Evolutionary conservation across 2,329 filamentous ascomycete species (phyloP).

Genomic region (Monosporascus cannonballus): DNA sequence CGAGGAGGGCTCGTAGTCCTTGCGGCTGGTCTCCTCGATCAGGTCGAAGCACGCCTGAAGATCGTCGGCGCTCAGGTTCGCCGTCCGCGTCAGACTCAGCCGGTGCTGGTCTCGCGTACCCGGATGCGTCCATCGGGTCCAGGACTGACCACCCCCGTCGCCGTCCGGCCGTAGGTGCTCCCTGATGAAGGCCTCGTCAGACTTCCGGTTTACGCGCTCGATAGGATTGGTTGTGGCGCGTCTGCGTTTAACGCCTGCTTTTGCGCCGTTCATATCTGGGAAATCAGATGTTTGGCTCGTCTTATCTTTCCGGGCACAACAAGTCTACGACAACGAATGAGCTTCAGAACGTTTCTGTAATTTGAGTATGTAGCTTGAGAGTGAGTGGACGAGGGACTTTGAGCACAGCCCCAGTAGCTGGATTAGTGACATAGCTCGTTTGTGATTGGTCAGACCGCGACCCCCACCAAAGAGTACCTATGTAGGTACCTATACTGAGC

Average conservation of each 20-base stretch:
- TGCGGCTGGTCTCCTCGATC: slow-evolving; percentile 56
- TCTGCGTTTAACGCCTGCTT: slow-evolving; percentile 20
- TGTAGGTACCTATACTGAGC: too few relatives aligned
- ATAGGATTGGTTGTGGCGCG: slow-evolving; percentile 31
- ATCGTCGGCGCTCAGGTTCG: slow-evolving; percentile 35
- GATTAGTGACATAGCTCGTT: too few relatives aligned
- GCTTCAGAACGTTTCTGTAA: too few relatives aligned
- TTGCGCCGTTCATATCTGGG: slow-evolving; percentile 11
- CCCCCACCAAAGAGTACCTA: background rate
- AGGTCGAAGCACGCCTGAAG: slow-evolving; percentile 48
- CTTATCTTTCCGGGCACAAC: too few relatives aligned
- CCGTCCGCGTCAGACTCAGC: slow-evolving; percentile 37
- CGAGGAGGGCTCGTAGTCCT: slow-evolving; percentile 57
- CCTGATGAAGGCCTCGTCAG: slow-evolving; percentile 41
- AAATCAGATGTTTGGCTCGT: too few relatives aligned
- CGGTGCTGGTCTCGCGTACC: slow-evolving; percentile 32
- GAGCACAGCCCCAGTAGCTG: too few relatives aligned
- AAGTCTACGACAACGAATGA: too few relatives aligned
- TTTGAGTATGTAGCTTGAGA: too few relatives aligned
- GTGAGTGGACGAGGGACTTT: too few relatives aligned
- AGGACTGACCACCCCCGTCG: slow-evolving; percentile 11
- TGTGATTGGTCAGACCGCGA: background rate
- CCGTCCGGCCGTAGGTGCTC: slow-evolving; percentile 44
- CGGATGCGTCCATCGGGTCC: slow-evolving; percentile 47
- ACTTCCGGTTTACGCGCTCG: slow-evolving; percentile 41